Base-by-base conservation (phyloP, 202 grass and related monocot species). In the Miscanthus sacchariflorus region DNA sequence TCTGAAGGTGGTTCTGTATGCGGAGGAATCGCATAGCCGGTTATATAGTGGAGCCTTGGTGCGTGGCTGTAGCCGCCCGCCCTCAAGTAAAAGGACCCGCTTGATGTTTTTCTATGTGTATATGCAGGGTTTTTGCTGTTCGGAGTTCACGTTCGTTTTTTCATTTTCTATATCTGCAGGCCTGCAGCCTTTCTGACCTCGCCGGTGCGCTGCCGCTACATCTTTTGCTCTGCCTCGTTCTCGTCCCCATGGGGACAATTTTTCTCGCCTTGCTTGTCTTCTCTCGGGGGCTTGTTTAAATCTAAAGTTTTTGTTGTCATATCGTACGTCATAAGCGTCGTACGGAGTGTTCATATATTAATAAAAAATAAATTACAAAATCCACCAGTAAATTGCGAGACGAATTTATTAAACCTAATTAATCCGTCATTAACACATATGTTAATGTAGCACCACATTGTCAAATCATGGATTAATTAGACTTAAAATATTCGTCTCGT, bases 61-160 rank as follows among this genome's bases (percentile, higher is more conserved):
- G 80, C 71, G 74, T 35, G 15, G 65, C 5, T 46, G 68, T 73
- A 56, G 56, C 44, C 12, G 88, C 61, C 69, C 86, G 7, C 50
- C 70, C 43, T 33, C 72, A 40, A 15, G 15, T 28, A 25, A 46
- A 76, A 79, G 80, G 85, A 88, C 67, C 80, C 81, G 72, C 56
- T 88, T 81, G 64, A 36, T 65, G 15, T 84, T 81, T 87, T 90
- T 76, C 39, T 80, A 72, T 27, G 25, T 15, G 33, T 23, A 48
- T 36, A 77, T 90, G 76, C 81, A 84, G 81, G 69, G 52, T 61
- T 93, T 91, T 87, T 73, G 66, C 71, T 85, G 71, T 80, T 90
- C 45, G 36, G 76, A 87, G 74, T 48, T 77, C 76, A 48, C 24
- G 21, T 35, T 40, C 2, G 40, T 50, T 84, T 76, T 17, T 67